These are phyloP conservation scores for Aspergillus olivimuriae DNA, from an alignment of 495 filamentous ascomycete genomes.

Conservation along the genomic window DNA sequence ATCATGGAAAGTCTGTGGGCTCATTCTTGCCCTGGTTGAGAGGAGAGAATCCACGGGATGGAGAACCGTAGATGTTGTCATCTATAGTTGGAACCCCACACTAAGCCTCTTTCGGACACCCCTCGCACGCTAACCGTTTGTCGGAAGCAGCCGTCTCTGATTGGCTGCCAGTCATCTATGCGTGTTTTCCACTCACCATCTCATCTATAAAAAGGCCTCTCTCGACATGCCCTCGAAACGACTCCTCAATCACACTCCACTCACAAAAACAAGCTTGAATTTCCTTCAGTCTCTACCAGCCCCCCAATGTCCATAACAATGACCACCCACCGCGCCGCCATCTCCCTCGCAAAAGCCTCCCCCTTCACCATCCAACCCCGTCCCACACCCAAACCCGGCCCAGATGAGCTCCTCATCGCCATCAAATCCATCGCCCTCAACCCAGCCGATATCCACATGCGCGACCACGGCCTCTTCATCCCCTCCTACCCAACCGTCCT, in stretches of 20 bases:
- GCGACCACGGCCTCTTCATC: constrained; percentile 34
- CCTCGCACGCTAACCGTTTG: constrained; percentile 16
- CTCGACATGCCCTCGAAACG: no score
- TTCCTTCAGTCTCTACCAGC: not conserved
- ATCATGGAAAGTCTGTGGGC: constrained; percentile 8
- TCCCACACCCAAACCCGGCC: constrained; percentile 36
- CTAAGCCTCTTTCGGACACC: constrained; percentile 16
- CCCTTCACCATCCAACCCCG: constrained; percentile 30
- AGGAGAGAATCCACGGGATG: constrained; percentile 1
- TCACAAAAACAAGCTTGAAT: no score
- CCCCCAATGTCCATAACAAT: constrained; percentile 15
- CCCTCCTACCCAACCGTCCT: constrained; percentile 36
- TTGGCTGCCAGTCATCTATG: constrained; percentile 15
- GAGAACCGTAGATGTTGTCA: no score
- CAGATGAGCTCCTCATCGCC: constrained; percentile 41
- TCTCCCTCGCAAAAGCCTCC: constrained; percentile 24
- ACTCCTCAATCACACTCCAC: no score
- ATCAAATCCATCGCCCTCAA: constrained; percentile 47
- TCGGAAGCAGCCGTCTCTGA: constrained; percentile 22
- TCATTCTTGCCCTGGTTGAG: constrained; percentile 14
- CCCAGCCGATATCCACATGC: constrained; percentile 35
- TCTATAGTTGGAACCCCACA: constrained; percentile 1
- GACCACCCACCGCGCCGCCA: constrained; percentile 37
- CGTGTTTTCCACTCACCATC: no score
- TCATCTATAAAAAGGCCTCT: not conserved